These are phyloP conservation scores for Lichenothelia convexa DNA, from an alignment of 495 filamentous ascomycete species.

Conservation along the genomic window DNA sequence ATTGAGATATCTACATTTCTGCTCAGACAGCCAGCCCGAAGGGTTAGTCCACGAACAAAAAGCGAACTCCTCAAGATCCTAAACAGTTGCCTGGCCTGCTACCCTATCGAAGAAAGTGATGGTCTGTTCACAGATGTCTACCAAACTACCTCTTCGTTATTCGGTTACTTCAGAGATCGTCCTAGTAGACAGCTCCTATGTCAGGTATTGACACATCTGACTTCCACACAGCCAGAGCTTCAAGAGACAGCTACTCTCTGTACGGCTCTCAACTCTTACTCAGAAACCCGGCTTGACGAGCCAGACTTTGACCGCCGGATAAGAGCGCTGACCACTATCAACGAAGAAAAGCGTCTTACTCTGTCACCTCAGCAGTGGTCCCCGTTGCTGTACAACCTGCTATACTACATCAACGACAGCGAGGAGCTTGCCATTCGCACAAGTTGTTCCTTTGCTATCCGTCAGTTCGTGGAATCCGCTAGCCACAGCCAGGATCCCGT, in stretches of 20 bases:
- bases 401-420: conserved; percentile 69
- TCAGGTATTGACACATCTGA: conserved; percentile 50
- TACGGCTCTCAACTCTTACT: conserved; percentile 61
- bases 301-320: conserved; percentile 74
- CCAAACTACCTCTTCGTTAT: conserved; percentile 50
- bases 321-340: conserved; percentile 57
- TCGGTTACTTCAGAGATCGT: conserved; percentile 72
- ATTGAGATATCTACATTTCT: conserved; percentile 62
- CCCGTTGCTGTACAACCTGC: conserved; percentile 77
- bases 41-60: conserved; percentile 71
- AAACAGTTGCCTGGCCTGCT: conserved; percentile 53
- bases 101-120: conserved; percentile 8
- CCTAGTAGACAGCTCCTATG: conserved; percentile 51
- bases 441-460: conserved; percentile 64
- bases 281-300: conserved; percentile 46
- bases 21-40: conserved; percentile 60
- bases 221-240: conserved; percentile 39
- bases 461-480: conserved; percentile 55
- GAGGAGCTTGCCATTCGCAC: conserved; percentile 77
- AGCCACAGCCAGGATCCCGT: conserved; percentile 18
- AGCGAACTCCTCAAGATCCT: conserved; percentile 55
- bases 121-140: conserved; percentile 40
- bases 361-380: conserved; percentile 68
- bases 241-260: conserved; percentile 52
- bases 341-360: conserved; percentile 28